These are phyloP conservation scores for Pseudocercospora eumusae DNA, from an alignment of 2,329 filamentous ascomycete species.

Conservation along the genomic window DNA sequence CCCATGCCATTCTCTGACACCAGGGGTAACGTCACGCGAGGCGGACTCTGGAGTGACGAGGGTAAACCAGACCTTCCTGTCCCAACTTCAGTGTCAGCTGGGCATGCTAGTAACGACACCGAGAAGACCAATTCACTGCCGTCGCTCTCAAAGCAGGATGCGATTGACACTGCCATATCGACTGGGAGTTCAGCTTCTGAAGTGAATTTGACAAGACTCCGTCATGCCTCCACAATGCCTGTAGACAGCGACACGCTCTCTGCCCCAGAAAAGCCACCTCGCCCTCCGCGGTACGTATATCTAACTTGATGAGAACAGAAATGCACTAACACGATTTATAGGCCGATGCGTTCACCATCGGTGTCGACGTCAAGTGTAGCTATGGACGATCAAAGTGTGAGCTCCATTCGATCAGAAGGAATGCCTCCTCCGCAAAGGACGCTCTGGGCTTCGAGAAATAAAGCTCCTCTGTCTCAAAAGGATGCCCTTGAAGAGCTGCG, in stretches of 20 bases:
- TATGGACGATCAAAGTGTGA: conserved; percentile 34
- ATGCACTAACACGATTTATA: conserved; percentile 6
- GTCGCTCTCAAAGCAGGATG: conserved; percentile 17
- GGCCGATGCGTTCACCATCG: conserved; percentile 35
- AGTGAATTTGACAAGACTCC: conserved; percentile 13
- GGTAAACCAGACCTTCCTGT: conserved; percentile 27
- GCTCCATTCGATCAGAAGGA: conserved; percentile 33
- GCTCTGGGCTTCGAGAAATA: conserved; percentile 26
- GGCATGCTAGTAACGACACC: conserved; percentile 19
- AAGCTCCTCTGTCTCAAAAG: conserved; percentile 19
- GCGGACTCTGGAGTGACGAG: conserved; percentile 72
- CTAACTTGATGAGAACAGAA: no score
- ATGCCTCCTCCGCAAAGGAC: conserved; percentile 18
- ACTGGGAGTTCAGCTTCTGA: conserved; percentile 31
- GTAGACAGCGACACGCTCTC: conserved; percentile 7
- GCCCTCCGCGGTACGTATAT: conserved; percentile 5
- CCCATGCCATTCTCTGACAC: conserved; percentile 76
- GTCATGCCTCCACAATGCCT: conserved; percentile 22
- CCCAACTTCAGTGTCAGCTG: neutral
- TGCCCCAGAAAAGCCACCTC: conserved; percentile 12
- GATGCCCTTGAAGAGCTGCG: conserved; percentile 38
- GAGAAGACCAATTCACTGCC: conserved; percentile 35
- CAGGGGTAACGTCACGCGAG: conserved; percentile 73
- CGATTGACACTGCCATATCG: conserved; percentile 18
- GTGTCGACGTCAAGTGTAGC: conserved; percentile 34